phyloP scores from a whole-genome alignment of 208 protist genomes.

The Leishmania tarentolae region DNA sequence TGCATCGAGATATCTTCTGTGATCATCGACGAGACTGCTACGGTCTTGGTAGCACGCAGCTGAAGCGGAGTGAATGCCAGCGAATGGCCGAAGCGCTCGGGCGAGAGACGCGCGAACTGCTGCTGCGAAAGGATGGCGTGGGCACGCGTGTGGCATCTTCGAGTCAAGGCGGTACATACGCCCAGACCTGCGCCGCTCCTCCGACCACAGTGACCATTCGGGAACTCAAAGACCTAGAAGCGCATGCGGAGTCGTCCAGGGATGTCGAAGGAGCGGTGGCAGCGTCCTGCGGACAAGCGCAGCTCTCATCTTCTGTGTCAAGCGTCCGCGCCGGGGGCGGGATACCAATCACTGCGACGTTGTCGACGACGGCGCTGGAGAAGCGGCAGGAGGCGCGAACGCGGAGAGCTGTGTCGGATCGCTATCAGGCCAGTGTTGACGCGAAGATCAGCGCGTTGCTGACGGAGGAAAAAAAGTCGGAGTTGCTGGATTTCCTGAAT shows the following conservation, averaged over 20 bases:
- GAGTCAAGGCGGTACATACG: background rate
- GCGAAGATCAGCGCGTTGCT: conserved; percentile 34
- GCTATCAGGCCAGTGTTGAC: conserved; percentile 38
- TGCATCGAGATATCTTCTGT: conserved; percentile 81
- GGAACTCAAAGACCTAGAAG: background rate
- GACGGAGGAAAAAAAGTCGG: conserved; percentile 33
- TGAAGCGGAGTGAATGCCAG: conserved; percentile 57
- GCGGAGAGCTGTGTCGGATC: conserved; percentile 39
- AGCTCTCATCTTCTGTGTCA: background rate
- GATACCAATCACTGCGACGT: background rate
- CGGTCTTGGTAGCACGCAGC: conserved; percentile 43
- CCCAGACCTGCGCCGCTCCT: background rate
- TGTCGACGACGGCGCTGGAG: conserved; percentile 24
- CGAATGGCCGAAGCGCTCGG: conserved; percentile 38
- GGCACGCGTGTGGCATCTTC: background rate
- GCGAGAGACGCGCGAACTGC: conserved; percentile 31
- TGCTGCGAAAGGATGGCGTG: conserved; percentile 11
- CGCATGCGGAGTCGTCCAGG: background rate
- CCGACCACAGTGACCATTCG: background rate
- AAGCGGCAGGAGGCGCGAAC: conserved; percentile 47
- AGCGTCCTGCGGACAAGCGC: background rate
- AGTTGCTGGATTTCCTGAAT: conserved; percentile 42
- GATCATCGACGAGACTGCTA: conserved; percentile 73
- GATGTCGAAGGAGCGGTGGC: background rate
- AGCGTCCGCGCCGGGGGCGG: background rate